Conservation (phyloP, 2,329 filamentous ascomycete species). For the Cytospora piceae region DNA sequence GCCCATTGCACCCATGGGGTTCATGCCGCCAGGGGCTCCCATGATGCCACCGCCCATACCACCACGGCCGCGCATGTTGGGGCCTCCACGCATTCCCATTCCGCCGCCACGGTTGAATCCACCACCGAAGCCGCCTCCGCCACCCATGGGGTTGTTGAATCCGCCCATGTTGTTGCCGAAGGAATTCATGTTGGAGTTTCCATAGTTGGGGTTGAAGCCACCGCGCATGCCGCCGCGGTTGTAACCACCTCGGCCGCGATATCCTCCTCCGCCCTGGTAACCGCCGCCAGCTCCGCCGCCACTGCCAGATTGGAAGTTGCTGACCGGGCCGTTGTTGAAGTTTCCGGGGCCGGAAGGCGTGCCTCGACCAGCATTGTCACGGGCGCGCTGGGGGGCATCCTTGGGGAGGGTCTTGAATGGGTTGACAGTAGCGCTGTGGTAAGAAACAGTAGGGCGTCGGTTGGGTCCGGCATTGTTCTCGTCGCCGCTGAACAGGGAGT, state of each 20-base stretch:
- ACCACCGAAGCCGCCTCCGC: slow-evolving; percentile 49
- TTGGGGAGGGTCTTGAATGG: slow-evolving; percentile 91
- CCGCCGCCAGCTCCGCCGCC: slow-evolving; percentile 54
- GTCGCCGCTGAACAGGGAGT: slow-evolving; percentile 57
- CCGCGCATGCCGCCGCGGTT: slow-evolving; percentile 53
- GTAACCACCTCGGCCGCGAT: slow-evolving; percentile 56
- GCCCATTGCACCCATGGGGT: slow-evolving; percentile 54
- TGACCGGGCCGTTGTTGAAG: slow-evolving; percentile 54
- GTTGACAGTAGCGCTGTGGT: slow-evolving; percentile 77
- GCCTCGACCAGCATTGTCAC: slow-evolving; percentile 61
- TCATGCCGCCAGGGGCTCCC: slow-evolving; percentile 58
- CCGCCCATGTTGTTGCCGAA: slow-evolving; percentile 31
- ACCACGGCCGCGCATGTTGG: slow-evolving; percentile 57
- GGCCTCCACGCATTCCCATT: slow-evolving; percentile 51
- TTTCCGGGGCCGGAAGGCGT: slow-evolving; percentile 46
- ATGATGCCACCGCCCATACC: slow-evolving; percentile 58
- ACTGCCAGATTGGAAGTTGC: slow-evolving; percentile 40
- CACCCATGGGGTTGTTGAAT: slow-evolving; percentile 52
- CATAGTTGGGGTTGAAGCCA: slow-evolving; percentile 50
- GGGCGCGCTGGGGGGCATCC: slow-evolving; percentile 75
- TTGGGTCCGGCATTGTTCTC: slow-evolving; percentile 63
- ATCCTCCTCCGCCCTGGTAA: slow-evolving; percentile 44
- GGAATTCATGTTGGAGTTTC: slow-evolving; percentile 41
- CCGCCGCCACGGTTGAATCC: slow-evolving; percentile 54
- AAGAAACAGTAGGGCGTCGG: slow-evolving; percentile 62